These are phyloP conservation scores for Apium graveolens DNA, from an alignment of 129 eudicot genomes.

Conservation along the genomic window DNA sequence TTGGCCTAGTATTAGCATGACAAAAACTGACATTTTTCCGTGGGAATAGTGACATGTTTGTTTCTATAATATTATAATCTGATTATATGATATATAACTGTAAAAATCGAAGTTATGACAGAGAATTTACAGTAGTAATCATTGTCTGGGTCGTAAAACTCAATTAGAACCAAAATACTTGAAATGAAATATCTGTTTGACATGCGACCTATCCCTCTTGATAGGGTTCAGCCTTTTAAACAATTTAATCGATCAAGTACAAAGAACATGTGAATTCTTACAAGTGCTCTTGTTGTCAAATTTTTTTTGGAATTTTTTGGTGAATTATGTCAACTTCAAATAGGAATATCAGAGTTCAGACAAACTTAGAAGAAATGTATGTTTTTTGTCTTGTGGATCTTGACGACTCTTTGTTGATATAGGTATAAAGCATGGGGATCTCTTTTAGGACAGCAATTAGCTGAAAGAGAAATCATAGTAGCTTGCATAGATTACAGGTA, in stretches of 20 bases:
- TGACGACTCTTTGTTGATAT: slow-evolving; percentile 15
- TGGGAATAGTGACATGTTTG: slow-evolving; percentile 2
- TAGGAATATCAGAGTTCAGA: not conserved
- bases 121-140: not conserved
- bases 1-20: not conserved
- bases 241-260: not conserved
- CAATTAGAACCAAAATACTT: not conserved
- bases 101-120: not conserved
- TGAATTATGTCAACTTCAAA: not conserved
- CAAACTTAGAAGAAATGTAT: not conserved
- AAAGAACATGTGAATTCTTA: not conserved
- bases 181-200: not conserved
- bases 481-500: slow-evolving; percentile 94
- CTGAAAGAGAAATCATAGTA: slow-evolving; percentile 85
- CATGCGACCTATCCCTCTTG: not conserved
- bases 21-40: not conserved
- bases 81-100: not conserved
- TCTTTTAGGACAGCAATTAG: slow-evolving; percentile 77
- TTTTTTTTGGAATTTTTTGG: not conserved
- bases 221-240: not conserved
- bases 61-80: not conserved
- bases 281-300: not conserved
- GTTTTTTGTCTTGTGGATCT: not conserved
- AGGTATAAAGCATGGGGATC: slow-evolving; percentile 99
- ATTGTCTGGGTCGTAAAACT: not conserved